Percentiles rank a stretch among this genome's conserved stretches.
These are phyloP conservation scores for Eucalyptus camaldulensis DNA, from an alignment of 345 rosid genomes.

Conservation along the genomic window DNA sequence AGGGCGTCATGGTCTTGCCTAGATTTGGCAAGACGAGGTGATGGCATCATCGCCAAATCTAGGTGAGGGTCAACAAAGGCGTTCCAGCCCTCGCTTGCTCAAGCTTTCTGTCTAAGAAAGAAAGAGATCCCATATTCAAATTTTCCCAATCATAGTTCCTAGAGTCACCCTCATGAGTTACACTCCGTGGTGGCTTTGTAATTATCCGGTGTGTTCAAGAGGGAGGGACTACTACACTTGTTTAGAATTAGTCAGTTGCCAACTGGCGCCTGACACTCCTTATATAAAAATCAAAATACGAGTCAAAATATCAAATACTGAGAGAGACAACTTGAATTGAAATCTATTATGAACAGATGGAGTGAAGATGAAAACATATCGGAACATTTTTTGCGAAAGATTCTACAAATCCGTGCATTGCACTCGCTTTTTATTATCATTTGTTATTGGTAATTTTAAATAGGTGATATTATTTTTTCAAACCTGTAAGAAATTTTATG, in stretches of 20 bases:
- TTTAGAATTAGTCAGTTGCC: background rate
- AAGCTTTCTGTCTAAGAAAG: too few relatives aligned
- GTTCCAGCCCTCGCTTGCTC: rapidly evolving
- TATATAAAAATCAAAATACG: too few relatives aligned
- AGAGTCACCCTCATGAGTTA: too few relatives aligned
- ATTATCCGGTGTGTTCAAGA: background rate
- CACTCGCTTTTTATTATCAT: background rate
- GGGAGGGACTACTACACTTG: background rate
- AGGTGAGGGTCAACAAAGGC: too few relatives aligned
- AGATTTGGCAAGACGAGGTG: rapidly evolving
- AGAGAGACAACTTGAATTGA: background rate
- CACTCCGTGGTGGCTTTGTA: background rate
- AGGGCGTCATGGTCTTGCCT: too few relatives aligned
- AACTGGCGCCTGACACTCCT: background rate
- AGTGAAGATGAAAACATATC: too few relatives aligned
- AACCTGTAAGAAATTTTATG: too few relatives aligned
- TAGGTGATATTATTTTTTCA: background rate
- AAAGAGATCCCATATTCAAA: too few relatives aligned
- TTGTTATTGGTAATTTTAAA: background rate
- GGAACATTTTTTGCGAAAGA: background rate
- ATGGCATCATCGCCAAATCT: too few relatives aligned
- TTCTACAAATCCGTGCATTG: background rate
- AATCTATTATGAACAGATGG: too few relatives aligned
- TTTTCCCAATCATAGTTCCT: too few relatives aligned
- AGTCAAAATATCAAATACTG: background rate